Evolutionary conservation across 768 basidiomycete species (phyloP).

Genomic region (Boletus reticulatus): DNA sequence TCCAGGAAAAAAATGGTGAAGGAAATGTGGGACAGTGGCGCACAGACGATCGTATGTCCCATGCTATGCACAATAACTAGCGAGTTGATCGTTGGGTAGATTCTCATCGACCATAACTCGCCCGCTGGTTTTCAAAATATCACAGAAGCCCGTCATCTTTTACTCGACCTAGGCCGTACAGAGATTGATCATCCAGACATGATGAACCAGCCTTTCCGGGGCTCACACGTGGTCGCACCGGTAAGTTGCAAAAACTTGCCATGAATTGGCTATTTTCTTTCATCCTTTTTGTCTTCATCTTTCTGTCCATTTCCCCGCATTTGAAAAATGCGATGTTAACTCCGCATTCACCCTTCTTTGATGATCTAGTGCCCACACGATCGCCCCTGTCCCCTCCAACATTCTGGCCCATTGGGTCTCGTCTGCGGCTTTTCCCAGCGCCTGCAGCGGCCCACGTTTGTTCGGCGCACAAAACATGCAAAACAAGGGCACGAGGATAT

Average conservation of each 20-base stretch:
- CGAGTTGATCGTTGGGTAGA: conserved; percentile 39
- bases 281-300: not conserved
- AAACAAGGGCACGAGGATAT: conserved; percentile 82
- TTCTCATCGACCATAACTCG: conserved; percentile 85
- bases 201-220: conserved; percentile 39
- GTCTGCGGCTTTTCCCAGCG: conserved; percentile 87
- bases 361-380: conserved; percentile 85
- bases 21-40: conserved; percentile 92
- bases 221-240: conserved; percentile 86
- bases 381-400: conserved; percentile 71
- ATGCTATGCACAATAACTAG: not conserved
- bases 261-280: not conserved
- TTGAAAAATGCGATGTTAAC: conserved; percentile 14
- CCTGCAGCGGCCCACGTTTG: conserved; percentile 80
- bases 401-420: conserved; percentile 48
- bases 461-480: conserved; percentile 86
- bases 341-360: not conserved
- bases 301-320: conserved; percentile 10
- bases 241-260: conserved; percentile 43
- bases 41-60: conserved; percentile 64
- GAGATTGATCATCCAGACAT: conserved; percentile 50
- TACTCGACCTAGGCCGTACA: conserved; percentile 62
- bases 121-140: conserved; percentile 73
- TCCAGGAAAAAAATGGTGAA: conserved; percentile 67
- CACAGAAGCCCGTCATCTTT: conserved; percentile 71